Base-by-base conservation (phyloP, 371 early-diverging fungal species). In the Aphelidium insulamus region DNA sequence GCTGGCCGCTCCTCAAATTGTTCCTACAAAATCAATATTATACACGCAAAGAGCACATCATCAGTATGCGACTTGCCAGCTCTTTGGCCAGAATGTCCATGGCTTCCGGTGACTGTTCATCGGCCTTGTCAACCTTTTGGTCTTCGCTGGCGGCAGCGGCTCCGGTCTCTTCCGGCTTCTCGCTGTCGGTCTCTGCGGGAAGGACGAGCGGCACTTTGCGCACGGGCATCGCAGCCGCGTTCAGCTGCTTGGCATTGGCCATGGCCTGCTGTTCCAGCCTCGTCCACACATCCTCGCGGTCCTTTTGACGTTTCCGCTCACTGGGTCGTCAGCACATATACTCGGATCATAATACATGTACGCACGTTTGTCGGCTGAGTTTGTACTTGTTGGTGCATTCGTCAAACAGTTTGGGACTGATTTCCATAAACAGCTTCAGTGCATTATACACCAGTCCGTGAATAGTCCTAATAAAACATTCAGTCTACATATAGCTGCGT, bases 391-490 rank as follows among this genome's bases (percentile, higher is more conserved):
- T 69, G 9, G 79, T 71, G 50, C 78, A 79, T 32, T 77, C 69
- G 37, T 91, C 90, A 57, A 88, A 94, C 22, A 91, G 52, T 37
- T 68, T 68, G 19, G 86, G 82, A 49, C 77, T 74, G 21, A 83
- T 69, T 28, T 82, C 79, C 73, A 83, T 84, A 39, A 91, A 77
- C 30, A 84, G 61, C 37, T 86, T 82, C 33, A 91, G 58, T 2
- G 90, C 81, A 41, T 84, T 81, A 50, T 82, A 85, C 9, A 90
- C 86, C 5, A 84, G 68, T 6, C 83, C 82, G 51, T 91, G 88
- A 37, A 91, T 86, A 0, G 81, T 79, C 44, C 80, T 78, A 55
- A 0, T 34, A 12, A 26, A 17, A 36, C 10, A 21, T 14, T 12
- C 16, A 33, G 10, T 22, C 12, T 30, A 38, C 9, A 12, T 21